Evolutionary conservation across 345 rosid species (phyloP), one percentile per base, ranked within the genome.

Genomic region (Syzygium aromaticum): DNA sequence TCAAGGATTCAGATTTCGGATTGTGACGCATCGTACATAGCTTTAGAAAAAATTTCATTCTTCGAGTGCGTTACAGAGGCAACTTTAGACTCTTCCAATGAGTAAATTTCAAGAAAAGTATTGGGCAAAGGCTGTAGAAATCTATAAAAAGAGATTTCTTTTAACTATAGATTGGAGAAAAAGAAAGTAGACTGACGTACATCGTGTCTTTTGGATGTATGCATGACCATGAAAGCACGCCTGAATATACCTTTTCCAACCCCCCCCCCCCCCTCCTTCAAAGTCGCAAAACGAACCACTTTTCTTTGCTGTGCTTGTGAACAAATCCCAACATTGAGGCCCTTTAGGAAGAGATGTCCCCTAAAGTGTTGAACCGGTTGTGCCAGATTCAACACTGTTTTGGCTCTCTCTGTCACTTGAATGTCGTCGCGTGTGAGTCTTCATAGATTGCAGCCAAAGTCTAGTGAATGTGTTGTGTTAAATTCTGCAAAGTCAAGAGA

Each of bases 221-320:
- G 52, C 86, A 90, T 87, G 88, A 87, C 86, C 82, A 89, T 84
- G 54, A 33, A 5, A 33, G 90, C 90, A 89, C 88, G 90, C 92
- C 88, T 86, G 84, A 51, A 64, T 86, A 78, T 54, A 54, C n/a
- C 28, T 84, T 84, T 52, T 61, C 40, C n/a, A n/a, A n/a, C n/a
- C n/a, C n/a, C n/a, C n/a, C n/a, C n/a, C n/a, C 5, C n/a, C 27
- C 51, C 86, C 84, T 51, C 77, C 84, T 30, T 21, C 59, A 85
- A 86, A 86, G 84, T 67, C 46, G 10, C 52, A 25, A 52, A 14
- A 73, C 27, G 49, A 73, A 33, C 80, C 11, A 19, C 80, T 73
- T 73, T 38, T 25, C 17, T 84, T 84, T 17, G 54, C 43, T 16
- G 80, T 21, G 86, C 13, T 54, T 28, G 85, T 84, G 46, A 40